Evolutionary conservation across 805 yeast species (phyloP).

Genomic region (Isabelozyma heimii): DNA sequence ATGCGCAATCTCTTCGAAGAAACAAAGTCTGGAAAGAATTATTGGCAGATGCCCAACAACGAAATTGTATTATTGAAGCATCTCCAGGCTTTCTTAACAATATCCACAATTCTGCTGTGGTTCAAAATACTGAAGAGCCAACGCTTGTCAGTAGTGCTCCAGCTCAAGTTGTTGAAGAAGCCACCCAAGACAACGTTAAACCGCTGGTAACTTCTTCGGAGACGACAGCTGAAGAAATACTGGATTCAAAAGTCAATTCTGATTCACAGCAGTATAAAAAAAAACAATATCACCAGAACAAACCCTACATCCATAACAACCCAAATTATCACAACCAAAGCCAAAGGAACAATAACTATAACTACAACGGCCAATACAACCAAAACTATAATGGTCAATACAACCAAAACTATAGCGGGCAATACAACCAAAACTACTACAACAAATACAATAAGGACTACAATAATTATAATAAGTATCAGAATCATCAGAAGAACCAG

Average conservation of each 20-base stretch:
- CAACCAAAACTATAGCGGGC: not conserved
- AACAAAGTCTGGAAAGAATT: constrained; percentile 75
- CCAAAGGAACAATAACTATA: not conserved
- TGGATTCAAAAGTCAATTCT: no score
- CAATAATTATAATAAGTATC: not conserved
- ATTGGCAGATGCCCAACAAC: constrained; percentile 58
- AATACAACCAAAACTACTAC: not conserved
- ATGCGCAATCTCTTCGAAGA: constrained; percentile 57
- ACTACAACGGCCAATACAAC: not conserved
- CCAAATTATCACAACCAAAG: no score
- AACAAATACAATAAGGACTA: not conserved
- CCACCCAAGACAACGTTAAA: not conserved
- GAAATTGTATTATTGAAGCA: constrained; percentile 37
- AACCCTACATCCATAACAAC: no score
- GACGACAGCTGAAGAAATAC: no score
- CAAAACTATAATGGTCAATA: not conserved
- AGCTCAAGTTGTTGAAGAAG: no score
- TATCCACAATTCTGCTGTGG: not conserved
- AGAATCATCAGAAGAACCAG: constrained; percentile 4
- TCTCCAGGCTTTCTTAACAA: constrained; percentile 27
- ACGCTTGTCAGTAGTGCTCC: not conserved
- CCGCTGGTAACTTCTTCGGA: no score
- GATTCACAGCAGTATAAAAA: no score
- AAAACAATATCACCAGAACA: no score
- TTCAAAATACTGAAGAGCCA: not conserved